Evolutionary conservation across 2,329 filamentous ascomycete genomes (phyloP).

Genomic region (Pseudogymnoascus verrucosus): DNA sequence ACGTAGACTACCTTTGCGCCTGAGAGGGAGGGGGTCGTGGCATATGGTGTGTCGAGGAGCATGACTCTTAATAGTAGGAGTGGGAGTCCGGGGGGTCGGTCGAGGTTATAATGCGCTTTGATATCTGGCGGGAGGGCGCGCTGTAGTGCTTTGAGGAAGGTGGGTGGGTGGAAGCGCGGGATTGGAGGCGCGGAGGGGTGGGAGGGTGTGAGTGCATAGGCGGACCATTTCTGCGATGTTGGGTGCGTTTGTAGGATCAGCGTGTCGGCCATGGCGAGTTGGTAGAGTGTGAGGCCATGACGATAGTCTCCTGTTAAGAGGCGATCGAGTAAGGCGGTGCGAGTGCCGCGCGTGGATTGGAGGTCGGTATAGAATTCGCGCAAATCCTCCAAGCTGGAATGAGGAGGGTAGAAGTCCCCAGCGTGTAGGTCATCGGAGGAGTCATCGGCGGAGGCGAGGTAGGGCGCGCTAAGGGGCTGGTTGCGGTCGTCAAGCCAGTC

Average conservation of each 20-base stretch:
- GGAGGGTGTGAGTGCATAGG: slow-evolving; percentile 25
- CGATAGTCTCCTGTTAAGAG: slow-evolving; percentile 63
- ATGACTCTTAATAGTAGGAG: slow-evolving; percentile 71
- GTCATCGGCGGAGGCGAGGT: slow-evolving; percentile 33
- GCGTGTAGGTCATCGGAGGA: slow-evolving; percentile 48
- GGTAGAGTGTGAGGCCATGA: slow-evolving; percentile 55
- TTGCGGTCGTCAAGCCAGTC: slow-evolving; percentile 70
- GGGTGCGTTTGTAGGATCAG: slow-evolving; percentile 60
- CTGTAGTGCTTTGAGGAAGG: slow-evolving; percentile 70
- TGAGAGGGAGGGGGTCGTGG: slow-evolving; percentile 44
- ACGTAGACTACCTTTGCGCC: slow-evolving; percentile 67
- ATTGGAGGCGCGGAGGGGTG: slow-evolving; percentile 42
- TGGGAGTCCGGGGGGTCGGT: slow-evolving; percentile 60
- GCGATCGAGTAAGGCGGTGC: slow-evolving; percentile 54
- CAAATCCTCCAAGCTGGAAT: slow-evolving; percentile 57
- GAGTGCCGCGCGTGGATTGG: slow-evolving; percentile 50
- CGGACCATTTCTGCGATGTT: slow-evolving; percentile 53
- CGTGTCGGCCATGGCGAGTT: slow-evolving; percentile 61
- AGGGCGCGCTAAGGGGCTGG: slow-evolving; percentile 50
- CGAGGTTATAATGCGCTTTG: slow-evolving; percentile 77
- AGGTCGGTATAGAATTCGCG: slow-evolving; percentile 55
- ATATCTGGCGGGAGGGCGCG: slow-evolving; percentile 66
- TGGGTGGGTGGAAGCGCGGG: slow-evolving; percentile 71
- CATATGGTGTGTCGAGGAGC: slow-evolving; percentile 74
- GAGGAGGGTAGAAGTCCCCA: slow-evolving; percentile 62